phyloP scores from a whole-genome alignment of 768 basidiomycete genomes.

The Mycena amicta region DNA sequence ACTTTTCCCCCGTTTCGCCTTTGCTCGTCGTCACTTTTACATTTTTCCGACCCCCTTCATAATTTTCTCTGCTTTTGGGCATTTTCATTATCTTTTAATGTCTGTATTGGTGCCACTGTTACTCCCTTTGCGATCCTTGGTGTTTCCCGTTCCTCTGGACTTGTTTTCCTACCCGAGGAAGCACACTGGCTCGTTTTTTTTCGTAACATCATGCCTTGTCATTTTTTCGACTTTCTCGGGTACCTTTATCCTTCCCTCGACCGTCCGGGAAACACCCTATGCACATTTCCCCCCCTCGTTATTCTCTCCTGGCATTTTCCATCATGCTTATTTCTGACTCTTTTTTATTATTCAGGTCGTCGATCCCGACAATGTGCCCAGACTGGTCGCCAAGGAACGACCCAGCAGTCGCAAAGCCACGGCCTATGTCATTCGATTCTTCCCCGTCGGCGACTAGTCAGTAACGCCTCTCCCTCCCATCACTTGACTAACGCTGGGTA shows the following conservation, averaged over 20 bases:
- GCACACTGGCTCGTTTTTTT: no score
- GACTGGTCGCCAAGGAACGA: conserved; percentile 65
- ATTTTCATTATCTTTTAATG: background rate
- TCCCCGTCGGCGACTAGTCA: background rate
- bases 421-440: conserved; percentile 45
- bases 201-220: background rate
- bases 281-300: background rate
- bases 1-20: background rate
- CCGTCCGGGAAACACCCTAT: background rate
- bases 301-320: background rate
- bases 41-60: background rate
- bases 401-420: conserved; percentile 72
- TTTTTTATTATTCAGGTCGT: conserved; percentile 62
- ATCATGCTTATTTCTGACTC: background rate
- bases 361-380: conserved; percentile 68
- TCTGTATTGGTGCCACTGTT: background rate
- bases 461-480: background rate
- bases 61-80: background rate
- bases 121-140: no score
- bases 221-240: background rate
- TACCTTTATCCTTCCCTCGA: background rate
- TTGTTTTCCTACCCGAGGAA: no score
- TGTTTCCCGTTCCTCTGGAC: no score
- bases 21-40: background rate
- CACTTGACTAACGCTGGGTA: background rate